These are phyloP conservation scores for Ceratorhiza oryzae-sativae DNA, from an alignment of 1,284 basidiomycete genomes.

Conservation along the genomic window DNA sequence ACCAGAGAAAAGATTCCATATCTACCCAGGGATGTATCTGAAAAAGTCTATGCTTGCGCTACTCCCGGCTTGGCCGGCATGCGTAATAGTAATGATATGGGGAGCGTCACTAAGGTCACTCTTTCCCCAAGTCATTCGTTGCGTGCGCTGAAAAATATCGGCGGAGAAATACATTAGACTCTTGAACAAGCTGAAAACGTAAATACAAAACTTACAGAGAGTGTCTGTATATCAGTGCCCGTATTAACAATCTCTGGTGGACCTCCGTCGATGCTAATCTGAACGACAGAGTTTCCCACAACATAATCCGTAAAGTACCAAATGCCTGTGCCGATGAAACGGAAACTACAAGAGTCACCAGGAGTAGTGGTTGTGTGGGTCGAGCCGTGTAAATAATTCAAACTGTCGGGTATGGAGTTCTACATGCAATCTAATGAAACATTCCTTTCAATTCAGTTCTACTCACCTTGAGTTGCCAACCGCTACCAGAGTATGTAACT, in stretches of 20 bases:
- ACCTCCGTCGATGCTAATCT: slow-evolving; percentile 24
- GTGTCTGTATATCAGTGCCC: no score
- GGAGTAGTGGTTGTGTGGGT: slow-evolving; percentile 1
- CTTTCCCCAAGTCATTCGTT: slow-evolving; percentile 10
- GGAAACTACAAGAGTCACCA: not conserved
- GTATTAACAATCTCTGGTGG: not conserved
- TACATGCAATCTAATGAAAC: not conserved
- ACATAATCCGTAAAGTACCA: slow-evolving; percentile 22
- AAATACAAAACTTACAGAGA: no score
- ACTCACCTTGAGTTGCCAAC: not conserved
- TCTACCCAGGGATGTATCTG: slow-evolving; percentile 8
- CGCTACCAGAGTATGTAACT: not conserved
- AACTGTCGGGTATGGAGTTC: not conserved
- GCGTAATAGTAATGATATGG: slow-evolving; percentile 8
- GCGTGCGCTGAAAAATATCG: not conserved
- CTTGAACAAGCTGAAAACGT: no score
- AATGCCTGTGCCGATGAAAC: slow-evolving; percentile 12
- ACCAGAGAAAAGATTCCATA: not conserved
- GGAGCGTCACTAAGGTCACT: not conserved
- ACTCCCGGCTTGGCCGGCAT: not conserved
- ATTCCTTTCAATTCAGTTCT: no score
- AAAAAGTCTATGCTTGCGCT: slow-evolving; percentile 12
- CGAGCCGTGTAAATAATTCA: not conserved
- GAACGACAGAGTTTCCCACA: not conserved
- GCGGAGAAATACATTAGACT: no score